These are phyloP conservation scores for Schwanniomyces sp. DNA, from an alignment of 805 yeast genomes.

Conservation along the genomic window DNA sequence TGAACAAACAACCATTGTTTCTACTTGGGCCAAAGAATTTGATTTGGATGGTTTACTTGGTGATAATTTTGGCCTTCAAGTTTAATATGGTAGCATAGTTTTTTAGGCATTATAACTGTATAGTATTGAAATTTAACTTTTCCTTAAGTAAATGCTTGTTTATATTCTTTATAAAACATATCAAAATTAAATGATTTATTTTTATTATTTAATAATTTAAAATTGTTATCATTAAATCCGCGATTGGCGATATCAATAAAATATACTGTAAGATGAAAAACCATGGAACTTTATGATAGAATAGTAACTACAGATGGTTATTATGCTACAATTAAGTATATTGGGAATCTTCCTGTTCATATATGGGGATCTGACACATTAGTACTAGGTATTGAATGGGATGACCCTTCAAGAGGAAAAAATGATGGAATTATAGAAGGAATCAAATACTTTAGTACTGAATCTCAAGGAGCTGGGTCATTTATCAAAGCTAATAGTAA, in stretches of 20 bases:
- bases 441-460: slow-evolving; percentile 49
- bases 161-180: too few species aligned
- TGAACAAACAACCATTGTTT: slow-evolving; percentile 78
- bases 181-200: too few species aligned
- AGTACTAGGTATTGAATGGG: slow-evolving; percentile 90
- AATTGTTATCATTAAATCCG: too few species aligned
- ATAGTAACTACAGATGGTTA: slow-evolving; percentile 37
- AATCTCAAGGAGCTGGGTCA: slow-evolving; percentile 53
- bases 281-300: slow-evolving; percentile 14
- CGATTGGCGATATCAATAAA: neutral
- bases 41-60: slow-evolving; percentile 81
- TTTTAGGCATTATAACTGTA: neutral
- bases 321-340: slow-evolving; percentile 60
- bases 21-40: slow-evolving; percentile 90
- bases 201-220: too few species aligned
- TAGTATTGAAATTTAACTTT: neutral
- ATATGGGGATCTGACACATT: slow-evolving; percentile 52
- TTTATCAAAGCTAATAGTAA: slow-evolving; percentile 52
- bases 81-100: slow-evolving; percentile 2
- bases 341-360: slow-evolving; percentile 55
- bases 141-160: neutral
- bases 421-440: slow-evolving; percentile 64
- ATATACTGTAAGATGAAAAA: neutral
- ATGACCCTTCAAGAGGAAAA: slow-evolving; percentile 64
- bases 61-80: slow-evolving; percentile 37